These are phyloP conservation scores for Paramecium tetraurelia DNA, from an alignment of 73 alveolate genomes.

Conservation along the genomic window DNA sequence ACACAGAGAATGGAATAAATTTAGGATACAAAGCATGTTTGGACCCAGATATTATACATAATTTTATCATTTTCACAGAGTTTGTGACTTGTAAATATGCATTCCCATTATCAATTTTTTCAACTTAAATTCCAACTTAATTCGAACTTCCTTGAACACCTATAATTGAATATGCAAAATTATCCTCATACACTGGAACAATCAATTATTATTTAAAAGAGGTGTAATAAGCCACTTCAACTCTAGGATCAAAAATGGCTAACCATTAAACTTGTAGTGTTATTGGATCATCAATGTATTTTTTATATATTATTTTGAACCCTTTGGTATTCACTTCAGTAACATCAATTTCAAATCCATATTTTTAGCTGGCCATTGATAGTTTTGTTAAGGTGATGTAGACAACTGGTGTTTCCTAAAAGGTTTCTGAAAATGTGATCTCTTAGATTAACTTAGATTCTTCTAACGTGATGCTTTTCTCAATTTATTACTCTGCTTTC, in stretches of 20 bases:
- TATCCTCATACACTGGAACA: neutral
- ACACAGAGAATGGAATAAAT: neutral
- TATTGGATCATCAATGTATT: neutral
- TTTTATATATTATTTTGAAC: neutral
- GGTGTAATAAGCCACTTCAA: conserved; percentile 1
- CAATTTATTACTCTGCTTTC: neutral
- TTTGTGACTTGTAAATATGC: neutral
- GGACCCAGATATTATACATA: neutral
- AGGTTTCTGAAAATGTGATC: neutral
- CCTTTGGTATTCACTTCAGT: neutral
- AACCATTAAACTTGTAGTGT: neutral
- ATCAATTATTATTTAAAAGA: neutral
- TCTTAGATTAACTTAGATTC: neutral
- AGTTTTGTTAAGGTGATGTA: neutral
- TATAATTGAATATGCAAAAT: neutral
- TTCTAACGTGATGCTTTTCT: neutral
- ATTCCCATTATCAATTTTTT: neutral
- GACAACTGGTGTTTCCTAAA: neutral
- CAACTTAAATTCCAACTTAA: neutral
- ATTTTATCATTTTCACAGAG: neutral
- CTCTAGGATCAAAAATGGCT: conserved; percentile 1
- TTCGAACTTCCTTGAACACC: neutral
- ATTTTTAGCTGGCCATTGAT: neutral
- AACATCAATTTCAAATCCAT: neutral
- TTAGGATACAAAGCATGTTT: neutral